phyloP scores from a whole-genome alignment of 192 early-diverging fungal genomes.

The Entrophospora sp. region DNA sequence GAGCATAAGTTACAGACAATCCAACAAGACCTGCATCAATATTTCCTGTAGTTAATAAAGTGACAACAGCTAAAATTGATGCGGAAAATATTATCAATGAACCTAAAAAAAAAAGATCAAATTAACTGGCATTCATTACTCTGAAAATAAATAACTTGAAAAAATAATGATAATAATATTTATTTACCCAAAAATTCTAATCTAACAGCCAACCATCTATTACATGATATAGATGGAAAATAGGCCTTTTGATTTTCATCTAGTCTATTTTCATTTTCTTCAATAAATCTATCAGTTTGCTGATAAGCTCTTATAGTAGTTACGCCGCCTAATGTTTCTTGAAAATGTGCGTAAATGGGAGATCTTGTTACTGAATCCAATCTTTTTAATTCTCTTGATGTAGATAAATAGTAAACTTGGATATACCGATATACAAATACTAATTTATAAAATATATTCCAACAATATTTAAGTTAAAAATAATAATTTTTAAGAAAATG shows the following conservation, averaged over 20 bases:
- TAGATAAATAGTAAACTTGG: constrained; percentile 53
- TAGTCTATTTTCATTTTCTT: constrained; percentile 54
- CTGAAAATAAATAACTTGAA: too few species aligned
- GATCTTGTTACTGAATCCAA: constrained; percentile 62
- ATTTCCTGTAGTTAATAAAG: constrained; percentile 38
- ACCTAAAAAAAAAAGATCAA: neutral
- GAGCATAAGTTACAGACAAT: constrained; percentile 54
- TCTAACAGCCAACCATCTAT: constrained; percentile 61
- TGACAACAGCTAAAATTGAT: constrained; percentile 58
- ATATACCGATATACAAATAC: constrained; percentile 47
- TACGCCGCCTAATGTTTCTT: constrained; percentile 67
- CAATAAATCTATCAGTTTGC: constrained; percentile 53
- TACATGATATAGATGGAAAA: constrained; percentile 59
- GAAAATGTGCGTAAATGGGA: constrained; percentile 76
- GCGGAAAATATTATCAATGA: constrained; percentile 70
- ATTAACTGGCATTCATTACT: too few species aligned
- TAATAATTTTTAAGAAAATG: too few species aligned
- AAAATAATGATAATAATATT: too few species aligned
- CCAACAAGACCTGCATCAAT: constrained; percentile 65
- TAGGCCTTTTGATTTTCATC: constrained; percentile 75
- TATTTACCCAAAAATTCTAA: constrained; percentile 64
- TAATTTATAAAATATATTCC: too few species aligned
- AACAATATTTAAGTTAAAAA: too few species aligned
- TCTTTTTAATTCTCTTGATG: constrained; percentile 83
- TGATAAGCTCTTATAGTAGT: constrained; percentile 79